Base-by-base conservation (phyloP, 2,329 filamentous ascomycete genomes). In the Alternaria metachromatica region DNA sequence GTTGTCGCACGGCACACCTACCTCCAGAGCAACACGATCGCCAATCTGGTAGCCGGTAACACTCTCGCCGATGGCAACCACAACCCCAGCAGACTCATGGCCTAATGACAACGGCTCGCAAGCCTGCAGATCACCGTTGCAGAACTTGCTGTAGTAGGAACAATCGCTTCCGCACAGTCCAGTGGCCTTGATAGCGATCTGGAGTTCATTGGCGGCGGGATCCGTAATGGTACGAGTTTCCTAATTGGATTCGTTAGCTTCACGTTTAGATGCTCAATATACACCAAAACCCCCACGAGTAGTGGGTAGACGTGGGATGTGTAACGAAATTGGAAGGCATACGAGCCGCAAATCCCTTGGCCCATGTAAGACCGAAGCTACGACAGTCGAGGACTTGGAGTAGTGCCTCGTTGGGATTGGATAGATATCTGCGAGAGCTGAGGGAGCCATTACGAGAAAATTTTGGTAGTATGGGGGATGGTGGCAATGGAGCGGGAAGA, bases 121-220 rank as follows among this genome's bases (percentile, higher is more conserved):
- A 50, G 88, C 88, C 70, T 89, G 89, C 55, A 92, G 84, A 77
- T 90, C 89, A 49, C 89, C 89, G 73, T 92, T 92, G 79, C 88
- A 88, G 74, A 90, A 91, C 72, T 90, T 90, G 77, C 87, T 90
- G 82, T 90, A 92, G 79, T 92, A 92, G 57, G 88, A 88, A 58
- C 91, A 86, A 78, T 92, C 89, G 8, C 88, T 91, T 60, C 89
- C 89, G 76, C 89, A 92, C 71, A 92, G 88, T 41, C 89, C 89
- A 23, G 89, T 91, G 7, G 87, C 85, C 71, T 86, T 87, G 77
- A 92, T 84, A 69, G 87, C 84, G 71, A 91, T 85, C 78, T 91
- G 89, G 59, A 92, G 83, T 74, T 91, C 88, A 58, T 84, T 81
- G 62, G 83, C 78, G 13, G 81, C 81, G 13, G 88, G 88, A n/a